Evolutionary conservation across 2,329 filamentous ascomycete species (phyloP), one percentile per base, ranked within the genome.

Genomic region (Ceratocystis destructans): DNA sequence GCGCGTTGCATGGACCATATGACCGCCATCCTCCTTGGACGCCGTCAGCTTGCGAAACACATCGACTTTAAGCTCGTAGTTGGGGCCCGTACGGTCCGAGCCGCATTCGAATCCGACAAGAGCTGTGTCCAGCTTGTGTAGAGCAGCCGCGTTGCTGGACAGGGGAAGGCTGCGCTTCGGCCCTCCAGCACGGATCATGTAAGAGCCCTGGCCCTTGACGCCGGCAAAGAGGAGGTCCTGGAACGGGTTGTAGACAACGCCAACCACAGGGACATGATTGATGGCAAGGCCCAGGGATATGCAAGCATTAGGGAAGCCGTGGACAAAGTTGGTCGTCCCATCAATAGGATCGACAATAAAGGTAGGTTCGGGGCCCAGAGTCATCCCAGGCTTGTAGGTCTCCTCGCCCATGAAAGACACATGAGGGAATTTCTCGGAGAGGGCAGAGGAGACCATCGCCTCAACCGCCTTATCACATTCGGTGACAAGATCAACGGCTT

Each of bases 321-420:
- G 89, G 61, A 92, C 82, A 72, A 93, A 91, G 79, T 92, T 92
- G 63, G 87, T 90, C 5, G 84, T 91, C 72, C 87, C 89, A 76
- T 93, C 89, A 71, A 93, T 91, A 57, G 89, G 89, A 73, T 93
- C 89, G 70, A 89, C 86, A 72, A 92, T 82, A 76, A 92, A 92
- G 55, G 89, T 93, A 1, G 89, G 88, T 17, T 80, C 80, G 37
- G 79, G 74, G 0, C 84, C 87, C 61, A 93, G 78, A 55, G 75
- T 77, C 68, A 79, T 78, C 71, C 87, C 87, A 1, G 87, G 82
- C 69, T 84, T 79, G 77, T 90, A 88, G 33, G 88, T 90, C 76
- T 93, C 88, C 73, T 90, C 87, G 73, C 87, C 87, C 74, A 90
- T 84, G 74, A 90, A 89, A 70, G 79, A 74, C 72, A 82, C 82